phyloP scores from a whole-genome alignment of 176 grass and related monocot genomes.

The Triticum dicoccoides region DNA sequence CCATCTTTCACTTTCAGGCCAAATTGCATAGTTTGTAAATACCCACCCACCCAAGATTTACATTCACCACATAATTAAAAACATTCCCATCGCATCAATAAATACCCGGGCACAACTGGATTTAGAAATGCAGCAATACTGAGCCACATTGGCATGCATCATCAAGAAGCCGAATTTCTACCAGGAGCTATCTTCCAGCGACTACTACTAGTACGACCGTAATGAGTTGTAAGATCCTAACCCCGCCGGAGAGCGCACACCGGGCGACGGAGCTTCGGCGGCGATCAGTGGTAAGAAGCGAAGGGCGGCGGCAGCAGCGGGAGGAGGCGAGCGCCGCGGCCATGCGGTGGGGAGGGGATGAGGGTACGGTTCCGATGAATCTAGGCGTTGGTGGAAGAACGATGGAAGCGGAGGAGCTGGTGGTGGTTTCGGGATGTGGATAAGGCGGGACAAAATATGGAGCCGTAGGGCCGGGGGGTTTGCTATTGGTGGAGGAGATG shows the following conservation, averaged over 20 bases:
- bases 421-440: conserved; percentile 24
- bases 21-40: background rate
- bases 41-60: background rate
- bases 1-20: background rate
- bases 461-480: too few species aligned
- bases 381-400: background rate
- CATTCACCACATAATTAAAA: background rate
- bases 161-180: background rate
- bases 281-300: background rate
- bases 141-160: conserved; percentile 14
- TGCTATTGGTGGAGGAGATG: conserved; percentile 32
- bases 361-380: background rate
- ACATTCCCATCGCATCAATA: background rate
- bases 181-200: background rate
- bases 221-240: background rate
- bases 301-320: conserved; percentile 40
- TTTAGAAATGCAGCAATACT: background rate
- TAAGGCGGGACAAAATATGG: conserved; percentile 23
- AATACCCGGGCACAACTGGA: background rate
- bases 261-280: conserved; percentile 30
- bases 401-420: conserved; percentile 6
- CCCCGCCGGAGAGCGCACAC: conserved; percentile 50
- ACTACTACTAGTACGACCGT: background rate
- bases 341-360: conserved; percentile 29
- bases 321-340: conserved; percentile 64